Evolutionary conservation across 2,329 filamentous ascomycete genomes (phyloP), one percentile per base, ranked within the genome.

Genomic region (Chaetoscypha palmicola): DNA sequence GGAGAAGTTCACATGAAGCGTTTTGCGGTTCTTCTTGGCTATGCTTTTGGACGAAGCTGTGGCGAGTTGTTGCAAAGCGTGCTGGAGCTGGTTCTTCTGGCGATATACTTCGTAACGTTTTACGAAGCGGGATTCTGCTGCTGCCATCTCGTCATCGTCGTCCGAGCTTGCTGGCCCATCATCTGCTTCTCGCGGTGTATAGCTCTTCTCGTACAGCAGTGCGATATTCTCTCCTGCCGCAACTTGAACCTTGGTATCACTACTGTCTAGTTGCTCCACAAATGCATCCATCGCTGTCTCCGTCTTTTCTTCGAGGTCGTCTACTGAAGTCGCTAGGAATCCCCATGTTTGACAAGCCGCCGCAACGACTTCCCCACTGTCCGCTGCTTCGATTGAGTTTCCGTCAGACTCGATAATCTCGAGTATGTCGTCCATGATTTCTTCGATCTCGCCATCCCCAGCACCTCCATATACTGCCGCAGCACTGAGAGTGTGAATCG

Each of bases 221-320:
- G 83, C 83, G 51, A 87, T 85, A 56, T 82, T 82, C 58, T 86
- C 80, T 12, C 81, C 83, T 1, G 82, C 79, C 1, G 83, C 80
- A 37, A 85, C 76, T 55, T 84, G 81, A 1, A 86, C 81, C 7
- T 66, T 63, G 0, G 74, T 65, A 46, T 81, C 75, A 30, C 68
- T 69, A 54, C 77, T 81, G 32, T 82, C 73, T 19, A 87, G 72
- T 61, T 87, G 83, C 33, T 86, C 82, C 22, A 82, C 74, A 51
- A 86, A 81, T 2, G 77, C 76, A 31, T 85, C 78, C 57, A 84
- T 73, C 2, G 80, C 77, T 14, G 73, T 67, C 54, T 82, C 79
- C 5, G 77, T 83, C 53, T 75, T 70, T 16, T 73, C 70, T 59
- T 84, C 75, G 24, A 85, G 62, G 50, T 85, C 81, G 7, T 84